Conservation (phyloP, 148 eudicot genomes). For the Silene conica region DNA sequence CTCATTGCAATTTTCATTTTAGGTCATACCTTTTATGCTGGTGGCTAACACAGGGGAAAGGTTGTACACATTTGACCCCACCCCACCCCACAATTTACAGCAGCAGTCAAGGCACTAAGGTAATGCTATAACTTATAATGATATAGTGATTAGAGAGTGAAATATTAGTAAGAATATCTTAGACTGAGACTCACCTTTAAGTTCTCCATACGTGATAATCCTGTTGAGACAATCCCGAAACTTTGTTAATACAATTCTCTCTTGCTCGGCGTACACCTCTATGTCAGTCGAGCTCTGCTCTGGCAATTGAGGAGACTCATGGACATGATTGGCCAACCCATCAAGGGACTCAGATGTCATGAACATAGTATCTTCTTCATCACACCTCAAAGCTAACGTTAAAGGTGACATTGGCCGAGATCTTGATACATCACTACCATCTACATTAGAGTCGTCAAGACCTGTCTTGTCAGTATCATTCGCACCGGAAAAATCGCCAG, state of each 20-base stretch:
- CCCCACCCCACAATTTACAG: neutral
- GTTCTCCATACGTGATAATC: conserved; percentile 78
- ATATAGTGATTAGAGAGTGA: neutral
- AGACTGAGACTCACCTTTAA: conserved; percentile 54
- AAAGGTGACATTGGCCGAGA: conserved; percentile 82
- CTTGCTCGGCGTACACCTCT: conserved; percentile 79
- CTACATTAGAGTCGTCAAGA: conserved; percentile 47
- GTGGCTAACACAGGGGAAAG: neutral
- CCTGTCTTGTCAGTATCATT: conserved; percentile 42
- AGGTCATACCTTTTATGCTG: neutral
- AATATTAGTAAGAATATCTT: neutral
- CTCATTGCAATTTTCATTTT: neutral
- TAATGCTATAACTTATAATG: neutral
- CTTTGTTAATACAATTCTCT: conserved; percentile 67
- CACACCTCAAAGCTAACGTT: conserved; percentile 75
- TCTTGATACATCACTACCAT: conserved; percentile 51
- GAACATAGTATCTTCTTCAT: conserved; percentile 71
- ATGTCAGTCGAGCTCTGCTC: conserved; percentile 51
- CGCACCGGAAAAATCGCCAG: conserved; percentile 34
- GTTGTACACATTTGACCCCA: neutral
- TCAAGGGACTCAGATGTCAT: conserved; percentile 47
- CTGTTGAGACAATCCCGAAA: conserved; percentile 89
- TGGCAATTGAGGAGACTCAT: conserved; percentile 43
- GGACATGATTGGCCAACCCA: conserved; percentile 30
- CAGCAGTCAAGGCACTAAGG: neutral